A percentile compares a stretch with the other conserved stretches of the same genome.
phyloP scores from a whole-genome alignment of 2,329 filamentous ascomycete species.

The Talaromyces sp. region DNA sequence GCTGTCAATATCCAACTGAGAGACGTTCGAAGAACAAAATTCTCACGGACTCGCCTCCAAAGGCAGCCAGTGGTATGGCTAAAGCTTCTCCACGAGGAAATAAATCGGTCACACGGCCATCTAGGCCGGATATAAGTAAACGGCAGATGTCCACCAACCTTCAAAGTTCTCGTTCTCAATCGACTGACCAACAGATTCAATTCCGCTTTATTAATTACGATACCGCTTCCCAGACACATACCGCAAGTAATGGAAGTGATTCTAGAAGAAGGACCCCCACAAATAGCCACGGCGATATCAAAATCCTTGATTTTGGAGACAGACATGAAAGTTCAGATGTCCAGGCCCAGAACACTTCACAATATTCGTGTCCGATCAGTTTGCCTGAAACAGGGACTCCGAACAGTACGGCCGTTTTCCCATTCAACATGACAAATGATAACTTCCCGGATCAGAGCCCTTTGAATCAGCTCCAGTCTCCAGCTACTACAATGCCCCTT shows the following conservation, averaged over 20 bases:
- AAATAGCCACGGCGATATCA: neutral
- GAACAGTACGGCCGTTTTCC: neutral
- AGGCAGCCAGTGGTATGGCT: neutral
- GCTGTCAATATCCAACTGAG: constrained; percentile 40
- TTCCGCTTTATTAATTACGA: constrained; percentile 21
- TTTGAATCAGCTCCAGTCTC: neutral
- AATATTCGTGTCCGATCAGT: constrained; percentile 17
- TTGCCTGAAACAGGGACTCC: constrained; percentile 17
- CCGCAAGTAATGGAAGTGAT: neutral
- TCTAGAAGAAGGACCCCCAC: neutral
- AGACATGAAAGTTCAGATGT: constrained; percentile 4
- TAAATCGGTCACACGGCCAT: neutral
- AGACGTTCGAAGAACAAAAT: constrained; percentile 34
- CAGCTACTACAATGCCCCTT: constrained; percentile 18
- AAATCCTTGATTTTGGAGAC: neutral
- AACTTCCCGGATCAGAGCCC: neutral
- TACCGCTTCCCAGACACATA: neutral
- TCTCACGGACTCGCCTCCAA: constrained; percentile 19
- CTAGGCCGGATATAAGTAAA: neutral
- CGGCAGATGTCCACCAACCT: neutral
- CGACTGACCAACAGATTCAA: constrained; percentile 25
- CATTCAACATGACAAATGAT: neutral
- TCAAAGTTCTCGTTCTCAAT: constrained; percentile 15
- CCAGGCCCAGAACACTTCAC: constrained; percentile 13
- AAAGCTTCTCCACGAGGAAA: neutral